Conservation (phyloP, 805 yeast genomes). For the Lachancea cidri region DNA sequence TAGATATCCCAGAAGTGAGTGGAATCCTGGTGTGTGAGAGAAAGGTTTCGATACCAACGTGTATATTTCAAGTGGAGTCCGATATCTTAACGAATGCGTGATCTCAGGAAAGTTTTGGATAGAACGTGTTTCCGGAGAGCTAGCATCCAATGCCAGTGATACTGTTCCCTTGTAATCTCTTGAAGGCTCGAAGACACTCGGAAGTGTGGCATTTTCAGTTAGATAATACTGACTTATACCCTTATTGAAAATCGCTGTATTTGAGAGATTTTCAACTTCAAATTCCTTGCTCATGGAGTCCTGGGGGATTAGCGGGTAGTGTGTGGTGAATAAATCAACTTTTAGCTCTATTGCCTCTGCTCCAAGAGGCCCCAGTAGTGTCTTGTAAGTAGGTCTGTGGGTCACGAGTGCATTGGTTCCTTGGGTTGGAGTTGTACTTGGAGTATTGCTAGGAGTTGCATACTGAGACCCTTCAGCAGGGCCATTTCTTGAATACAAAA, state of each 20-base stretch:
- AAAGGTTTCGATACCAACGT: constrained; percentile 70
- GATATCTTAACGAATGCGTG: constrained; percentile 37
- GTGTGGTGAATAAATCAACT: constrained; percentile 25
- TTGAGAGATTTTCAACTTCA: constrained; percentile 17
- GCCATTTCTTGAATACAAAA: constrained; percentile 13
- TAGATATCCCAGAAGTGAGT: constrained; percentile 69
- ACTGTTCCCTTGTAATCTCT: constrained; percentile 13
- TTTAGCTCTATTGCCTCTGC: constrained; percentile 22
- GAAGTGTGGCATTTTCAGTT: constrained; percentile 51
- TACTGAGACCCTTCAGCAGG: constrained; percentile 8
- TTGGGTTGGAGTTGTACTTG: constrained; percentile 1
- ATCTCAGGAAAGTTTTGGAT: constrained; percentile 24
- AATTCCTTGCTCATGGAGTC: constrained; percentile 13
- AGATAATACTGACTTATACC: constrained; percentile 63
- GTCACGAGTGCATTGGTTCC: constrained; percentile 1
- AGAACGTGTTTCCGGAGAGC: constrained; percentile 17
- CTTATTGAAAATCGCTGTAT: constrained; percentile 34
- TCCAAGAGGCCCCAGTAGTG: constrained; percentile 26
- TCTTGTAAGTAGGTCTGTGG: constrained; percentile 14
- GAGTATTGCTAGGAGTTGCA: constrained; percentile 5
- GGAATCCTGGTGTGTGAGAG: constrained; percentile 88
- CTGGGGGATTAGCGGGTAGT: constrained; percentile 30
- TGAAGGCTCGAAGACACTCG: constrained; percentile 45
- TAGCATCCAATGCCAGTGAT: constrained; percentile 26
- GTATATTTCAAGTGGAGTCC: constrained; percentile 76